Percentiles rank a stretch among this genome's conserved stretches.
Conservation (phyloP, 148 eudicot genomes). For the Rhododendron simsii region DNA sequence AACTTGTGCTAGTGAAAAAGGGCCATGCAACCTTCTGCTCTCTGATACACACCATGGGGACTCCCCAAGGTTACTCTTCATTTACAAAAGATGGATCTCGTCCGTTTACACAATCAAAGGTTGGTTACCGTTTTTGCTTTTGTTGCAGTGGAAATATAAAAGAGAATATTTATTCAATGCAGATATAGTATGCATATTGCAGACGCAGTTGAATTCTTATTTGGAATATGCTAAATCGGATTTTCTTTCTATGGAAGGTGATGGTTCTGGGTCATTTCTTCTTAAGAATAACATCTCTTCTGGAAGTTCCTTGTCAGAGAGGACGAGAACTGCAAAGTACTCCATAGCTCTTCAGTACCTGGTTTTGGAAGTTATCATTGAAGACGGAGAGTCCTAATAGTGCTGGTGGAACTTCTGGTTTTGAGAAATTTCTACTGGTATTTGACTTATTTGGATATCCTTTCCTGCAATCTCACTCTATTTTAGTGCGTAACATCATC, state of each 20-base stretch:
- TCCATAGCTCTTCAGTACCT: constrained; percentile 77
- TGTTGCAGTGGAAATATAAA: neutral
- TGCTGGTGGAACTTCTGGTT: neutral
- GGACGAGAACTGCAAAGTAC: constrained; percentile 55
- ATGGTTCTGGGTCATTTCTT: constrained; percentile 50
- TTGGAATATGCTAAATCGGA: neutral
- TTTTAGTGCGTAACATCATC: neutral
- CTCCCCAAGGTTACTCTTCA: constrained; percentile 57
- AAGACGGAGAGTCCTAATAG: constrained; percentile 17
- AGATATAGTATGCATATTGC: neutral
- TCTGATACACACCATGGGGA: constrained; percentile 87
- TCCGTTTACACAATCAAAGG: constrained; percentile 68
- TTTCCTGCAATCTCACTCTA: neutral
- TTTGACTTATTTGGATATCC: neutral
- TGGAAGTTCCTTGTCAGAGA: constrained; percentile 14
- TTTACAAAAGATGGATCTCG: constrained; percentile 85
- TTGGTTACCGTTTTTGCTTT: constrained; percentile 8
- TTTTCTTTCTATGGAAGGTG: constrained; percentile 26
- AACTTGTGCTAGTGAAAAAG: constrained; percentile 37
- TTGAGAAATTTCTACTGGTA: neutral
- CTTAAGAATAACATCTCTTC: constrained; percentile 24
- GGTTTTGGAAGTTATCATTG: constrained; percentile 50
- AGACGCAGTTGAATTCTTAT: neutral
- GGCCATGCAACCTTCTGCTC: constrained; percentile 63
- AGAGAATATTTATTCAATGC: neutral